Evolutionary conservation across 495 filamentous ascomycete species (phyloP), one percentile per base, ranked within the genome.

Genomic region (Aspergillus ellipticus): DNA sequence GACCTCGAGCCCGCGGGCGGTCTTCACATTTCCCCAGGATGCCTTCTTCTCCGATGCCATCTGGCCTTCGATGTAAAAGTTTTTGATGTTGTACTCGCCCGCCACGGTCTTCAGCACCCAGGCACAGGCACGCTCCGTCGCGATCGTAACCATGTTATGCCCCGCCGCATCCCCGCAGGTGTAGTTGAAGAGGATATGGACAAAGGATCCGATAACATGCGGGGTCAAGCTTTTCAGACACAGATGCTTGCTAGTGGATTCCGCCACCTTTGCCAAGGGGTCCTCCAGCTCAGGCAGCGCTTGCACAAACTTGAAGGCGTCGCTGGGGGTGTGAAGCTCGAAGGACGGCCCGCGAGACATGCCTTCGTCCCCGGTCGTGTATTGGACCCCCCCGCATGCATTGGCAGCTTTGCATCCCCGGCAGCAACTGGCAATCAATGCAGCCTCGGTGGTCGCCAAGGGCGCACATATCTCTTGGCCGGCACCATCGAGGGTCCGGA

Each of bases 91-190:
- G 13, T 42, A 51, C 28, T 46, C 10, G 16, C 15, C 9, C 7
- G 21, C 42, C 29, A 24, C 28, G 21, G 21, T 10, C 1, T 21
- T 16, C 37, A 31, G 19, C 16, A 62, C 26, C 43, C 31, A 42
- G 20, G 54, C 49, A 42, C 59, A 62, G 15, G 22, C 52, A 28
- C 47, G 16, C 42, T 62, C 28, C 11, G 59, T 62, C 3, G 55
- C 59, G 17, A 58, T 52, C 28, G 47, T 58, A 26, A 58, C 55
- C 59, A 62, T 58, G 42, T 58, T 62, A 15, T 62, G 55, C 2
- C 55, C 59, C 3, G 55, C 55, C 4, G 59, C 55, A 29, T 55
- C 29, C 19, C 59, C 59, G 43, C 55, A 62, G 17, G 42, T 19
- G 39, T 56, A 62, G 33, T 46, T 46, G 50, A 57, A 55, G 0